phyloP scores from a whole-genome alignment of 2,329 filamentous ascomycete species.

The Boeremia exigua region DNA sequence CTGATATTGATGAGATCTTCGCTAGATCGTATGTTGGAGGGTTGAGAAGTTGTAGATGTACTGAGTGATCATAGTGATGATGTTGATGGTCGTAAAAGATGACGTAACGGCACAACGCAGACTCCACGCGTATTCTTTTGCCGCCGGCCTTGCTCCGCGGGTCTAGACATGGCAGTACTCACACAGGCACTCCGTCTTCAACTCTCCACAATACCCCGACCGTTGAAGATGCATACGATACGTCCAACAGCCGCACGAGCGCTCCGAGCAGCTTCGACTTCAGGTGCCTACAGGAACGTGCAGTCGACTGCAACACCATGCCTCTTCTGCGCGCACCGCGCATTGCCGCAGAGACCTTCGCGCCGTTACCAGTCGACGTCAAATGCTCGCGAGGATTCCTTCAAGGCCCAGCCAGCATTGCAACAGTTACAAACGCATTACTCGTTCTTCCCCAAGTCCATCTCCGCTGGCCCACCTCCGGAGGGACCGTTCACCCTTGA shows the following conservation, averaged over 20 bases:
- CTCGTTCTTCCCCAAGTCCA: constrained; percentile 82
- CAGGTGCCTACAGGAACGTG: constrained; percentile 21
- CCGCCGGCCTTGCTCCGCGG: constrained; percentile 10
- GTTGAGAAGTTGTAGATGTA: not conserved
- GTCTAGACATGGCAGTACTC: constrained; percentile 14
- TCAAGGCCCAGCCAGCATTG: constrained; percentile 17
- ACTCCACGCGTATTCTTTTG: constrained; percentile 17
- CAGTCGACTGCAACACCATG: constrained; percentile 29
- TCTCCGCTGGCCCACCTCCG: constrained; percentile 80
- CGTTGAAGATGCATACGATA: constrained; percentile 26
- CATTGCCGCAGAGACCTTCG: constrained; percentile 12
- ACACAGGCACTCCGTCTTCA: not conserved
- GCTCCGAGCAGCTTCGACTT: constrained; percentile 32
- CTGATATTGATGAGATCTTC: not conserved
- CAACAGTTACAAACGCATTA: constrained; percentile 68
- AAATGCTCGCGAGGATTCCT: constrained; percentile 24
- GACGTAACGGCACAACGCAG: constrained; percentile 23
- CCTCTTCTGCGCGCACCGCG: constrained; percentile 30
- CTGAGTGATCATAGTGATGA: too few species aligned
- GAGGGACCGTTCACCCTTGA: constrained; percentile 77
- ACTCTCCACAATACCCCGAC: not conserved
- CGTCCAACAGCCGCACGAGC: constrained; percentile 29
- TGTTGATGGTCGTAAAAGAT: constrained; percentile 10
- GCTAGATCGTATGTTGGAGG: not conserved
- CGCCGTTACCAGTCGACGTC: constrained; percentile 36